Base-by-base conservation (phyloP, 306 rosid species). In the Benincasa hispida region DNA sequence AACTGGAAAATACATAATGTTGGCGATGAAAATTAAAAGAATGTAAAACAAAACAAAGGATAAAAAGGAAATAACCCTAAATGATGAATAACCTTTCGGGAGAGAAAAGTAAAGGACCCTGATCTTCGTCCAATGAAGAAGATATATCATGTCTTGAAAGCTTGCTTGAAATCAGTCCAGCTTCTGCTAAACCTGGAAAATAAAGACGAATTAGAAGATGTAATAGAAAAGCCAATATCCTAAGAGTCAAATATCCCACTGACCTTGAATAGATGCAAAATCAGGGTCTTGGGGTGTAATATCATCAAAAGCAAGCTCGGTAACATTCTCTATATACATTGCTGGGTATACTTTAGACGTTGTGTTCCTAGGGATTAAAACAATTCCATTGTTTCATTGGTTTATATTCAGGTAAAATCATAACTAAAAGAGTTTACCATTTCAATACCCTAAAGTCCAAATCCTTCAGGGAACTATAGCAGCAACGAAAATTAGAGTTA, bases 301-400 rank as follows among this genome's bases (percentile, higher is more conserved):
- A 80, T 95, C 99, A 74, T 95, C 97, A 88, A 90, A 95, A 56
- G 98, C 98, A 78, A 90, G 93, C 84, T 95, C 96, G 10, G 98
- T 90, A 79, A 87, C 91, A 83, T 89, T 89, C 83, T 88, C 96
- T 74, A 95, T 89, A 82, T 84, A 95, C 99, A 95, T 95, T 62
- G 99, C 96, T 80, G 97, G 99, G 83, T 95, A 95, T 54, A 95
- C 93, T 88, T 95, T 95, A 12, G 97, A 95, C 74, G 82, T 79
- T 54, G 93, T 81, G 80, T 82, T 90, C 92, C 99, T 95, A 70
- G 22, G 86, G 47, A 59, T 51, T 79, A 80, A 30, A 74, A 77
- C 77, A 84, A 75, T 65, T 42, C 65, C 69, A 67, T 59, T 54
- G 50, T 34, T 75, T 66, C 30, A 80, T 41, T 63, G 55, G 48